A percentile compares a stretch with the other conserved stretches of the same genome.
Conservation (phyloP, 257 asterid species). For the Capsicum pubescens region DNA sequence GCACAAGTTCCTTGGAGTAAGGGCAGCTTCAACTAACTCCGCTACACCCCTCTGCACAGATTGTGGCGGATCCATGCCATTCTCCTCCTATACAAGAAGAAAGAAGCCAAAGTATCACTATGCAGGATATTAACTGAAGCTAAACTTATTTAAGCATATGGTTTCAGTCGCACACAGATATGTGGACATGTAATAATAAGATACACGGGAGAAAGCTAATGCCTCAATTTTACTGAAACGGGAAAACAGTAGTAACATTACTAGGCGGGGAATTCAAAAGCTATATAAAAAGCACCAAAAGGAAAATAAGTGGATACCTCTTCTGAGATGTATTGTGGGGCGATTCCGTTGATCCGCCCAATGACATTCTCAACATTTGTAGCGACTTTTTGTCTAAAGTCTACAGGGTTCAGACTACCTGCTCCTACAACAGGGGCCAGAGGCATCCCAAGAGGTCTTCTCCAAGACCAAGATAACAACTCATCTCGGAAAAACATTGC, state of each 20-base stretch:
- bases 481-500: constrained; percentile 99
- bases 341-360: constrained; percentile 74
- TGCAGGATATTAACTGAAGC: not conserved
- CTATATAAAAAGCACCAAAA: not conserved
- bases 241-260: constrained; percentile 1
- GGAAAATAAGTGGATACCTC: constrained; percentile 59
- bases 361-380: constrained; percentile 90
- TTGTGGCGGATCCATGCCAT: constrained; percentile 88
- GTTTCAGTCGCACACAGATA: not conserved
- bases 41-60: constrained; percentile 96
- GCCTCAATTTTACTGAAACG: not conserved
- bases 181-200: not conserved
- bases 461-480: constrained; percentile 98
- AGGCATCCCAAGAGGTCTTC: constrained; percentile 91
- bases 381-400: constrained; percentile 79
- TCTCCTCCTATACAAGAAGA: constrained; percentile 66
- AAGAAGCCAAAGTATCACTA: constrained; percentile 4
- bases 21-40: constrained; percentile 93
- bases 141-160: not conserved
- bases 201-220: not conserved
- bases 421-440: constrained; percentile 69
- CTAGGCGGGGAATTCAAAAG: not conserved
- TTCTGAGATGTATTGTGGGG: constrained; percentile 89
- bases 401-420: constrained; percentile 74
- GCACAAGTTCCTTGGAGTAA: constrained; percentile 90